Conservation (phyloP, 306 rosid genomes). For the Inga oerstediana region DNA sequence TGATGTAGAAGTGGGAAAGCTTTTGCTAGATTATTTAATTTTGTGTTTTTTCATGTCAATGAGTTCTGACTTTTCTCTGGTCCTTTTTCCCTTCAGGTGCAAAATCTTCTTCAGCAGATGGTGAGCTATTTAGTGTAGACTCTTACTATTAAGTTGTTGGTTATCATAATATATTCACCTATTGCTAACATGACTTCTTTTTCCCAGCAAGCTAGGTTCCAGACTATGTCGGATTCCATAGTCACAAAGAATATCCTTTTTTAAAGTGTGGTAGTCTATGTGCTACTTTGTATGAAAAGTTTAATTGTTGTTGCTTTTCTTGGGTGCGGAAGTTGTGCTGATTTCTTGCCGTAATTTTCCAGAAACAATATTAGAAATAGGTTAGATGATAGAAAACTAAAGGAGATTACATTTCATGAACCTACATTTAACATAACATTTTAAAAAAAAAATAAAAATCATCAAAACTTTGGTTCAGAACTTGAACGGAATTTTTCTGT, state of each 20-base stretch:
- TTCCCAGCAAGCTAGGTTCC: constrained; percentile 78
- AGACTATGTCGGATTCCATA: constrained; percentile 71
- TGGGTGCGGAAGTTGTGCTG: not conserved
- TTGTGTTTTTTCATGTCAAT: constrained; percentile 23
- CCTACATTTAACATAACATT: not conserved
- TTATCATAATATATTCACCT: constrained; percentile 14
- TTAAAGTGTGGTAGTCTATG: not conserved
- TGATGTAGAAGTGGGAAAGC: not conserved
- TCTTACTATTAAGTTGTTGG: constrained; percentile 30
- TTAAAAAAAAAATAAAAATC: not conserved
- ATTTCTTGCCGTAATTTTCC: not conserved
- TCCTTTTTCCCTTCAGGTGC: constrained; percentile 62
- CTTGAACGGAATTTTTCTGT: not conserved
- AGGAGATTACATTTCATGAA: not conserved
- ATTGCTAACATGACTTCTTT: constrained; percentile 31
- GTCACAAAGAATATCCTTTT: constrained; percentile 78
- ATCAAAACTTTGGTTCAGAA: not conserved
- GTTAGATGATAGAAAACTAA: not conserved
- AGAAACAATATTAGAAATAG: not conserved
- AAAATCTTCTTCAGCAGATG: constrained; percentile 98
- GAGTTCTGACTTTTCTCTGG: constrained; percentile 20
- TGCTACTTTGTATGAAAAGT: not conserved
- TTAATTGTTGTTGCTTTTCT: not conserved
- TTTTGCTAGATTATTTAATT: constrained; percentile 20
- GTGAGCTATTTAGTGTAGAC: constrained; percentile 56